Percentiles rank a stretch among this genome's conserved stretches.
Conservation (phyloP, 164 flowering plant genomes). For the Warburgia ugandensis region DNA sequence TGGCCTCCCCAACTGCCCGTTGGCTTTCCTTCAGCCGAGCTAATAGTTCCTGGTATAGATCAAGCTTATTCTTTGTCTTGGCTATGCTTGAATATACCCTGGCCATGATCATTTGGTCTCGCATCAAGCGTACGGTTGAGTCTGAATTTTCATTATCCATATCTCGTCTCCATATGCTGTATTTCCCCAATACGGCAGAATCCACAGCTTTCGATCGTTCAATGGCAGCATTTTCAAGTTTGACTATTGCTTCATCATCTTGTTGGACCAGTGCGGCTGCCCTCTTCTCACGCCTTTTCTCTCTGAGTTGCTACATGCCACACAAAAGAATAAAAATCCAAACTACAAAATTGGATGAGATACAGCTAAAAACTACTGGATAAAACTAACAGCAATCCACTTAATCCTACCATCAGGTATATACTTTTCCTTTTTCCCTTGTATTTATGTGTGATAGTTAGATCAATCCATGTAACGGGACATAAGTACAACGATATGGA, state of each 20-base stretch:
- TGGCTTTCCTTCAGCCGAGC: constrained; percentile 81
- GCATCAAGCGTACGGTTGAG: constrained; percentile 78
- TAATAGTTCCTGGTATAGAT: constrained; percentile 54
- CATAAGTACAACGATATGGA: background rate
- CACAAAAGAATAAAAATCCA: background rate
- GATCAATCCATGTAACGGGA: background rate
- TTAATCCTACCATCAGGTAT: background rate
- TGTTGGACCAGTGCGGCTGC: constrained; percentile 59
- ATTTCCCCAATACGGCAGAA: constrained; percentile 87
- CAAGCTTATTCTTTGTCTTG: constrained; percentile 62
- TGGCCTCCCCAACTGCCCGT: constrained; percentile 76
- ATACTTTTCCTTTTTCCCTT: background rate
- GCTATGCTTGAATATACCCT: constrained; percentile 85
- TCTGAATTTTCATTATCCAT: constrained; percentile 88
- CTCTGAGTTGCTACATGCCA: constrained; percentile 61
- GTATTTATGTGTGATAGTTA: background rate
- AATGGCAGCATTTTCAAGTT: constrained; percentile 93
- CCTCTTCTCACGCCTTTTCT: constrained; percentile 74
- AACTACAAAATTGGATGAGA: background rate
- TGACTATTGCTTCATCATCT: constrained; percentile 65
- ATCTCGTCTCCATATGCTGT: constrained; percentile 91
- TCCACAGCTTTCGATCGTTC: constrained; percentile 94
- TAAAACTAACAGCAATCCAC: background rate
- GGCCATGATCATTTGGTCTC: constrained; percentile 97
- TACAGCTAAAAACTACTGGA: too few relatives aligned